Conservation (phyloP, 306 rosid genomes). For the Malus asiatica region DNA sequence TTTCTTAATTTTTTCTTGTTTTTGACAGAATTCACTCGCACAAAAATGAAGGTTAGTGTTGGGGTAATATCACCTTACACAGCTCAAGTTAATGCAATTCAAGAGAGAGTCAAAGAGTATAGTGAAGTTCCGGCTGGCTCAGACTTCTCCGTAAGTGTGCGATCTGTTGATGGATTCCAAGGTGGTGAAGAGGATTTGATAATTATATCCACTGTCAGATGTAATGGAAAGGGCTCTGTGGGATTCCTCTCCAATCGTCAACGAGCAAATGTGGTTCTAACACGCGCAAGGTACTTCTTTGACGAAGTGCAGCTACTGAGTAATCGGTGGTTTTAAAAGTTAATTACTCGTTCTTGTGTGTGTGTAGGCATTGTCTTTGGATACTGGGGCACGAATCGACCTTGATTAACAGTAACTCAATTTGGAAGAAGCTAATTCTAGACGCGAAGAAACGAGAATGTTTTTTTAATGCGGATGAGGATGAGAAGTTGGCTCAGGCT, state of each 20-base stretch:
- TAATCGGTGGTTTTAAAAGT: not conserved
- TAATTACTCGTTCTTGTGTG: too few species aligned
- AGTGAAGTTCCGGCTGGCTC: not conserved
- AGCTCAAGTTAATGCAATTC: slow-evolving; percentile 44
- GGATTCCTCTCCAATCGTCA: slow-evolving; percentile 45
- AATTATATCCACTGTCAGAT: slow-evolving; percentile 31
- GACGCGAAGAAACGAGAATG: slow-evolving; percentile 26
- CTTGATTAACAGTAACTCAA: slow-evolving; percentile 7
- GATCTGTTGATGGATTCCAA: slow-evolving; percentile 60
- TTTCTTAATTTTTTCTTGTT: not conserved
- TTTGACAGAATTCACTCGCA: slow-evolving; percentile 22
- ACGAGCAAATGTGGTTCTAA: slow-evolving; percentile 47
- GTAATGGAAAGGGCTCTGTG: slow-evolving; percentile 25
- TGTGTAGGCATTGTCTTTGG: slow-evolving; percentile 29
- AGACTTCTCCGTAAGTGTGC: slow-evolving; percentile 33
- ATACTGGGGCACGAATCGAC: slow-evolving; percentile 26
- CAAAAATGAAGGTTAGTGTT: slow-evolving; percentile 20
- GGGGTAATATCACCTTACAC: slow-evolving; percentile 58
- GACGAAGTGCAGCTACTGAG: not conserved
- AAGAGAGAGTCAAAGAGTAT: slow-evolving; percentile 26
- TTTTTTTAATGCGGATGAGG: slow-evolving; percentile 20
- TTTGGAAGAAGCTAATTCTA: slow-evolving; percentile 25
- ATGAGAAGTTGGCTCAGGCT: slow-evolving; percentile 14
- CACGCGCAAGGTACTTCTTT: slow-evolving; percentile 43
- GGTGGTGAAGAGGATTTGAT: slow-evolving; percentile 61